A percentile compares a stretch with the other conserved stretches of the same genome.
phyloP scores from a whole-genome alignment of 257 asterid genomes.

The Solanum chaucha region DNA sequence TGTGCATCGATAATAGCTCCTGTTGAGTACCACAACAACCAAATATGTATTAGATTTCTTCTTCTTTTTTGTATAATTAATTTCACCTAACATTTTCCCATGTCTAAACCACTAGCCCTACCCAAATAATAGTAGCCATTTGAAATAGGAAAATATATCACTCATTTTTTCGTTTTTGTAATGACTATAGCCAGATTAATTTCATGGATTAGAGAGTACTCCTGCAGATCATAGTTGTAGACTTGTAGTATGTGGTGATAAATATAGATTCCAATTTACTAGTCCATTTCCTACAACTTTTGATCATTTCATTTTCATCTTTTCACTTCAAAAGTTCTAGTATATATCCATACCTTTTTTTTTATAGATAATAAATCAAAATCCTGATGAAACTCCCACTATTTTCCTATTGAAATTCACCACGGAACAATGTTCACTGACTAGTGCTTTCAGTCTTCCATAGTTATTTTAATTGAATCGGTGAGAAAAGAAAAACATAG shows the following conservation, averaged over 20 bases:
- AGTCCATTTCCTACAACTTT: neutral
- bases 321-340: neutral
- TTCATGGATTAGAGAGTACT: neutral
- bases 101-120: neutral
- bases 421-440: neutral
- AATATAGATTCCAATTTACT: neutral
- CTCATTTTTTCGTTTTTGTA: neutral
- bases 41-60: neutral
- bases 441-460: neutral
- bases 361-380: neutral
- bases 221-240: neutral
- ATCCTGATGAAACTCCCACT: neutral
- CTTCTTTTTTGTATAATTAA: neutral
- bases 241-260: neutral
- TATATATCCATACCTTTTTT: neutral
- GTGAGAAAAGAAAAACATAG: neutral
- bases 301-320: neutral
- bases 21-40: neutral
- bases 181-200: neutral
- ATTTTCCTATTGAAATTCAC: neutral
- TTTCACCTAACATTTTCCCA: neutral
- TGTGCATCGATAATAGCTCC: slow-evolving; percentile 18
- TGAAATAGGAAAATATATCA: neutral
- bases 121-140: neutral
- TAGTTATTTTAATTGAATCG: too few relatives aligned